phyloP scores from a whole-genome alignment of 257 asterid genomes.

The Rauvolfia tetraphylla region DNA sequence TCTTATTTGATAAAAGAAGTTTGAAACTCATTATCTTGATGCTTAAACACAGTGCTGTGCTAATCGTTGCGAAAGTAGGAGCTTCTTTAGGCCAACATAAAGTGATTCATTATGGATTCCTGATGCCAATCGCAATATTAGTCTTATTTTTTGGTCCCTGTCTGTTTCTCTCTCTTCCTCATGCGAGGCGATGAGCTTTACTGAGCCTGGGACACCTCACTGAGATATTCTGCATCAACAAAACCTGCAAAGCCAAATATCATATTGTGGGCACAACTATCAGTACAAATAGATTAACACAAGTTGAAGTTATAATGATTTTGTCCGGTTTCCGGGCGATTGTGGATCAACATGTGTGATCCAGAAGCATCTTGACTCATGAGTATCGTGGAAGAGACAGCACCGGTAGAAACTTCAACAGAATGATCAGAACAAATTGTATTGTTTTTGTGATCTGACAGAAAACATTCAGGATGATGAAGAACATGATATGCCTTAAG shows the following conservation, averaged over 20 bases:
- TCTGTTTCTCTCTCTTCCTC: neutral
- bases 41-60: neutral
- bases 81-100: too few species aligned
- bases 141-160: neutral
- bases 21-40: neutral
- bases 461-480: neutral
- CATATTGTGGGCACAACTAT: neutral
- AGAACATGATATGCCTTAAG: neutral
- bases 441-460: neutral
- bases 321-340: constrained; percentile 2
- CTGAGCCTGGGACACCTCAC: neutral
- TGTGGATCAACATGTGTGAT: neutral
- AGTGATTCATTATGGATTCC: neutral
- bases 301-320: constrained; percentile 5
- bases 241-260: neutral
- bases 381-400: neutral
- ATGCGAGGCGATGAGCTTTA: neutral
- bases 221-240: neutral
- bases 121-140: neutral
- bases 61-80: neutral
- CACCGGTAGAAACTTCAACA: neutral
- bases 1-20: neutral
- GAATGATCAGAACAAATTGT: neutral
- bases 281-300: neutral
- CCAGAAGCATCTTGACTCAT: constrained; percentile 3